Evolutionary conservation across 1,284 basidiomycete species (phyloP).

Genomic region (Leccinum angustisporum): DNA sequence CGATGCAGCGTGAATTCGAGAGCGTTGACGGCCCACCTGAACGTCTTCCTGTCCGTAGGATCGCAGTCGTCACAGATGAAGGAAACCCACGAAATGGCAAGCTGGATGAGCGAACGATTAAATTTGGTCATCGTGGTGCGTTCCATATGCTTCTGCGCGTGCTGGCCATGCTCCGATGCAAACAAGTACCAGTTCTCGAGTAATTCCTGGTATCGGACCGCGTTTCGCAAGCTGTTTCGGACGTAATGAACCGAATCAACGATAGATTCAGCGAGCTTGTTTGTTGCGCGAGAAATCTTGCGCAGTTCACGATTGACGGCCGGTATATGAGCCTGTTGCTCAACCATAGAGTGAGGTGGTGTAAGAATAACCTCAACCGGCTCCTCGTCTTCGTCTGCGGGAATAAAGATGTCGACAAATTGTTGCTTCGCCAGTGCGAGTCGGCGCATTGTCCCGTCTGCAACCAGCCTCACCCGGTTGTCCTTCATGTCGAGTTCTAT

Average conservation of each 20-base stretch:
- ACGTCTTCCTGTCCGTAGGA: constrained; percentile 93
- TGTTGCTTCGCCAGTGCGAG: constrained; percentile 78
- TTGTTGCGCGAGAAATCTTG: constrained; percentile 88
- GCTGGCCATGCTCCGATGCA: constrained; percentile 92
- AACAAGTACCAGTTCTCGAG: constrained; percentile 96
- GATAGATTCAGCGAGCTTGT: constrained; percentile 90
- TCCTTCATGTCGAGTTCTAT: constrained; percentile 82
- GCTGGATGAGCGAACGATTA: constrained; percentile 78
- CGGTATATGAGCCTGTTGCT: constrained; percentile 91
- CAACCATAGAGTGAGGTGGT: constrained; percentile 65
- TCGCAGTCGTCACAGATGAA: constrained; percentile 99
- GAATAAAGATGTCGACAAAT: constrained; percentile 68
- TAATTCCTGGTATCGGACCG: constrained; percentile 78
- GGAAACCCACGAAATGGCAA: constrained; percentile 95
- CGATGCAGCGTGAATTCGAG: constrained; percentile 92
- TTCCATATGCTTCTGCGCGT: constrained; percentile 88
- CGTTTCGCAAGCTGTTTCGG: constrained; percentile 61
- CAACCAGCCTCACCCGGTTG: constrained; percentile 80
- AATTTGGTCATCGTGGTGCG: constrained; percentile 70
- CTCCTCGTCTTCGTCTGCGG: constrained; percentile 61
- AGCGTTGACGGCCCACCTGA: constrained; percentile 97
- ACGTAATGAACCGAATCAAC: constrained; percentile 89
- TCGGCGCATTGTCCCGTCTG: constrained; percentile 82
- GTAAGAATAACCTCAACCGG: constrained; percentile 42
- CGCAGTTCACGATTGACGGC: constrained; percentile 87